phyloP scores from a whole-genome alignment of 352 stramenopile genomes.

The Phytophthora kernoviae region DNA sequence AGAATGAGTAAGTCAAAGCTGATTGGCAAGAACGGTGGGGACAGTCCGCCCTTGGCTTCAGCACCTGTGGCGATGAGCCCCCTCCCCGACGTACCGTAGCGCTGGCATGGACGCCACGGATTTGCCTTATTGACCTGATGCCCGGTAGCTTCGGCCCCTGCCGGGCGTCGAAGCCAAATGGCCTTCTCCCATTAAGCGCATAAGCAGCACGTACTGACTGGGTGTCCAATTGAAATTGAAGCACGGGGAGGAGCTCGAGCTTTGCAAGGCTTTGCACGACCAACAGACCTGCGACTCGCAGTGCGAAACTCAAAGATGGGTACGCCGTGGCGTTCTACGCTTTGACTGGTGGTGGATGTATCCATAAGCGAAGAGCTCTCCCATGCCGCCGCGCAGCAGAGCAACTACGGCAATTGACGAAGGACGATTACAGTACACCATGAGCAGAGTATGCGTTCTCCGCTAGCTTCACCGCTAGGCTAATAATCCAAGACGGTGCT shows the following conservation, averaged over 20 bases:
- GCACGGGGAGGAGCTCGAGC: slow-evolving; percentile 13
- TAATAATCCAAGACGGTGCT: too few species aligned
- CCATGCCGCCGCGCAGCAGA: background rate
- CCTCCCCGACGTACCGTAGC: background rate
- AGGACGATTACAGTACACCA: too few species aligned
- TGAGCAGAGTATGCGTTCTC: too few species aligned
- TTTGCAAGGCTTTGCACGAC: background rate
- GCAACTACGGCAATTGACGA: background rate
- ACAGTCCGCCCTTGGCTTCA: slow-evolving; percentile 4
- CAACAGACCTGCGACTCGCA: background rate
- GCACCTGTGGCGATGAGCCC: background rate
- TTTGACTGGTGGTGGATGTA: slow-evolving; percentile 6
- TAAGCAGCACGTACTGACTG: background rate
- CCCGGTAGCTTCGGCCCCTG: background rate
- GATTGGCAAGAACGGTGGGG: background rate
- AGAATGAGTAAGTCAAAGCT: background rate
- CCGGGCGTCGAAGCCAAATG: slow-evolving; percentile 11
- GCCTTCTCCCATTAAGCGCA: slow-evolving; percentile 8
- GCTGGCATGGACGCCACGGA: background rate
- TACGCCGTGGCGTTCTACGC: slow-evolving; percentile 2
- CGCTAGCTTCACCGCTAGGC: too few species aligned
- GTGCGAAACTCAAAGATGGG: too few species aligned
- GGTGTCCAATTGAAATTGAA: slow-evolving; percentile 31
- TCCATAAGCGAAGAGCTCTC: background rate
- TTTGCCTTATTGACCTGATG: background rate